phyloP scores from a whole-genome alignment of 2,329 filamentous ascomycete genomes.

The Orbilia blumenaviensis region DNA sequence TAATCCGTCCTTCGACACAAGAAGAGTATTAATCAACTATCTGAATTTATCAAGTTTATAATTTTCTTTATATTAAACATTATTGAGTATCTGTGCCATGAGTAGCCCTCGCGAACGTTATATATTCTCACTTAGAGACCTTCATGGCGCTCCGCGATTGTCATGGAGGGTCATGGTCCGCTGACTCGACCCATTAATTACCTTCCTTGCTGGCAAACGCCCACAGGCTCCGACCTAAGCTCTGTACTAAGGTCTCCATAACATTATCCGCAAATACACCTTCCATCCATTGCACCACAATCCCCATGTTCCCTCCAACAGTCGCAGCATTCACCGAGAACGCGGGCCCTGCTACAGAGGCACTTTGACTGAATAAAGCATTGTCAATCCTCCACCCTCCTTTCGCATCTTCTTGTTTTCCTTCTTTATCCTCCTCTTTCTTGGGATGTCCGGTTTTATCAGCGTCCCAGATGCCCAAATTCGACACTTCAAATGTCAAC shows the following conservation, averaged over 20 bases:
- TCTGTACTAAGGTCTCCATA: conserved; percentile 60
- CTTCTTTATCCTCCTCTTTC: neutral
- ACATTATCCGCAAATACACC: conserved; percentile 62
- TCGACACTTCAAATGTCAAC: conserved; percentile 67
- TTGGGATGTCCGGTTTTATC: conserved; percentile 12
- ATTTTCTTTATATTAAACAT: neutral
- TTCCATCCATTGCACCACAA: conserved; percentile 66
- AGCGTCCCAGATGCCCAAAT: conserved; percentile 64
- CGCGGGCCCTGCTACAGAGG: conserved; percentile 63
- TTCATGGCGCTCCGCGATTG: neutral
- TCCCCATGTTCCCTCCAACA: conserved; percentile 62
- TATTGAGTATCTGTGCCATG: neutral
- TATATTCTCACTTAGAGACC: too few species aligned
- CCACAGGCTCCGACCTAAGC: conserved; percentile 59
- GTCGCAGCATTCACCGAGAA: conserved; percentile 65
- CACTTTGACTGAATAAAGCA: conserved; percentile 66
- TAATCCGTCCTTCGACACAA: too few species aligned
- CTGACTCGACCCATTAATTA: neutral
- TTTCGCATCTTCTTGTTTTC: conserved; percentile 1
- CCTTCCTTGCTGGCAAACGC: neutral
- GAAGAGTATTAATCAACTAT: neutral
- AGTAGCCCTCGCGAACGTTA: too few species aligned
- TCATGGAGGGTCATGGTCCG: too few species aligned
- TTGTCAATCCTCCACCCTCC: conserved; percentile 62
- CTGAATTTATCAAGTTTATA: too few species aligned